These are phyloP conservation scores for Rhizophora mangle DNA, from an alignment of 345 rosid genomes.

Conservation along the genomic window DNA sequence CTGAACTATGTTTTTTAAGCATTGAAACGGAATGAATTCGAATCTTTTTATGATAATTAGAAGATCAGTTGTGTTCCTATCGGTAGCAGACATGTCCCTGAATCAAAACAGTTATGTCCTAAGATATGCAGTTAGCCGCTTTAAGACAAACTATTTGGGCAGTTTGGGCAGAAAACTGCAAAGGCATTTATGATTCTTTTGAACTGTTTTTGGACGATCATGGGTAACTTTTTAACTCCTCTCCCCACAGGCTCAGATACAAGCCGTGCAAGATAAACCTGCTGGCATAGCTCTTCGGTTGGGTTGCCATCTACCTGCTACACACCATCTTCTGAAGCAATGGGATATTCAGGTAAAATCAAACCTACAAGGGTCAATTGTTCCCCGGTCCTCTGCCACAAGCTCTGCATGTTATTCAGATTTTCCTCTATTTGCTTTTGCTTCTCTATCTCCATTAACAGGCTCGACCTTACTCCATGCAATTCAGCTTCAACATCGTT, in stretches of 20 bases:
- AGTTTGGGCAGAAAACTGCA: too few species aligned
- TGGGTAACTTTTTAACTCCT: slow-evolving; percentile 29
- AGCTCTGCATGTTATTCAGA: slow-evolving; percentile 41
- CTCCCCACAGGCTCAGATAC: slow-evolving; percentile 64
- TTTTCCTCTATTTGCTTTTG: slow-evolving; percentile 72
- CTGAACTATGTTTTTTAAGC: too few species aligned
- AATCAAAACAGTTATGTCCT: too few species aligned
- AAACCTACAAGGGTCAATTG: slow-evolving; percentile 59
- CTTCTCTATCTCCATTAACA: slow-evolving; percentile 69
- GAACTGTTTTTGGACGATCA: too few species aligned
- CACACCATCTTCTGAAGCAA: slow-evolving; percentile 33
- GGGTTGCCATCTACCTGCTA: slow-evolving; percentile 30
- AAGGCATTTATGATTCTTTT: too few species aligned
- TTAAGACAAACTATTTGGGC: too few species aligned
- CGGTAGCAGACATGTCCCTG: too few species aligned
- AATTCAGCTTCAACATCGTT: slow-evolving; percentile 49
- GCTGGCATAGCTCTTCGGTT: slow-evolving; percentile 57
- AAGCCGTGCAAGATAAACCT: slow-evolving; percentile 55
- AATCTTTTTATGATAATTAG: too few species aligned
- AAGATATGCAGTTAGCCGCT: too few species aligned
- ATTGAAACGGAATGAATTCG: too few species aligned
- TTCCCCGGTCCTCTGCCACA: slow-evolving; percentile 64
- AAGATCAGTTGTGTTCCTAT: too few species aligned
- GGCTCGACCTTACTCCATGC: slow-evolving; percentile 51
- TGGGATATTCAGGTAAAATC: slow-evolving; percentile 54